Evolutionary conservation across 305 asterid species (phyloP).

Genomic region (Fraxinus xanthoxyloides): DNA sequence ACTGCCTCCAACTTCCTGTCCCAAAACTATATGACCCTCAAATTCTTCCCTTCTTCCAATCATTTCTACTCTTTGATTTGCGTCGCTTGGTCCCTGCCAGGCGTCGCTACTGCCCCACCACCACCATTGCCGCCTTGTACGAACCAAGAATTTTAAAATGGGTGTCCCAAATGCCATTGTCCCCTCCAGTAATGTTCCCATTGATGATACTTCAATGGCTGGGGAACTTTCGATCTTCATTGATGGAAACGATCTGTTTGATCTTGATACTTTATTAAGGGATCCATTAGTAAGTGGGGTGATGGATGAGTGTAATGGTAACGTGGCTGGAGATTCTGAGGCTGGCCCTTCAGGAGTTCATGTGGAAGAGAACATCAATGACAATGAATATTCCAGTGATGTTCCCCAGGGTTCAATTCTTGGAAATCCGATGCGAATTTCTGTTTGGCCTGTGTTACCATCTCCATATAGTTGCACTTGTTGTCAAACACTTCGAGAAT

Average conservation of each 20-base stretch:
- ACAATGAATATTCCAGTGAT: conserved; percentile 1
- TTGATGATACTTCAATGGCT: conserved; percentile 16
- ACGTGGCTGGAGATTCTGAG: conserved; percentile 1
- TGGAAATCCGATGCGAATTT: conserved; percentile 41
- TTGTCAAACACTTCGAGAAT: conserved; percentile 59
- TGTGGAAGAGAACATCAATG: conserved; percentile 1
- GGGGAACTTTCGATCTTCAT: conserved; percentile 14
- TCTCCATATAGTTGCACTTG: conserved; percentile 47
- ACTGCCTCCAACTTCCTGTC: conserved; percentile 35
- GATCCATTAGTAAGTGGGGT: conserved; percentile 25
- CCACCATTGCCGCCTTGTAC: neutral
- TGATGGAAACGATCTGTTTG: conserved; percentile 18
- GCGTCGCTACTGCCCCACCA: conserved; percentile 36
- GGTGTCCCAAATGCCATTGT: conserved; percentile 22
- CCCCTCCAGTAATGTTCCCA: conserved; percentile 18
- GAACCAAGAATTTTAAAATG: conserved; percentile 21
- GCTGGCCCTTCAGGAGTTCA: conserved; percentile 19
- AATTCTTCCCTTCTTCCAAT: neutral
- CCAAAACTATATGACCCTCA: conserved; percentile 9
- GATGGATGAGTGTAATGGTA: conserved; percentile 11
- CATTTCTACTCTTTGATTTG: neutral
- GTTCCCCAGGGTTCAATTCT: conserved; percentile 18
- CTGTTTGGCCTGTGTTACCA: conserved; percentile 43
- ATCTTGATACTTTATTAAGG: neutral
- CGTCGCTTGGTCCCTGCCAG: conserved; percentile 57